Evolutionary conservation across 306 rosid species (phyloP), one percentile per base, ranked within the genome.

Genomic region (Begonia loranthoides): DNA sequence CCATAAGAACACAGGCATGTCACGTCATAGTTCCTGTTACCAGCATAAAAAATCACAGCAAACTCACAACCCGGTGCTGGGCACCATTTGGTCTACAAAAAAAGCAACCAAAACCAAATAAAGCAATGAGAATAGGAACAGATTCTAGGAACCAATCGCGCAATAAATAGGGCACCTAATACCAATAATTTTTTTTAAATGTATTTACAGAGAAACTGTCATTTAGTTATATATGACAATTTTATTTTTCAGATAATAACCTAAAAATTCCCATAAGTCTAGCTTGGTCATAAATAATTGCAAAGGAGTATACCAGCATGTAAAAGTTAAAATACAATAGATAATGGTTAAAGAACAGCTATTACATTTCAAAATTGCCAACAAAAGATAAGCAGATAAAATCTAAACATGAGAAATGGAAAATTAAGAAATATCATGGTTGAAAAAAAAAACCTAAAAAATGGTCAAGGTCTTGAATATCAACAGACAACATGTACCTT

Each of bases 61-160:
- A 66, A 54, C 11, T 86, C 85, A 55, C 95, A 86, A 44, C 83
- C 93, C 0, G 95, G 88, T 40, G 93, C 93, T 61, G 95, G 95
- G 60, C 95, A 86, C 95, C 93, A 86, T 72, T 79, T 86, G 63
- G 83, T 86, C 87, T 86, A 54, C 8, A 43, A 0, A 43, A 33
- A 61, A 33, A 50, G 45, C 39, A 41, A 39, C 47, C 47, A 43
- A 43, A 43, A 43, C 47, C 47, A 43, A 43, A 43, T 9, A 10
- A 43, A 10, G 15, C 47, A 43, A 43, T 43, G 47, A 17, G 16
- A 19, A 4, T 5, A 15, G 1, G 21, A 49, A 49, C 19, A 15
- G 52, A 49, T 28, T 5, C 36, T 28, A 49, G 24, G 52, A 9
- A 49, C 12, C 52, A 13, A 49, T 49, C 21, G 9, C 11, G 4